A percentile compares a stretch with the other conserved stretches of the same genome.
phyloP scores from a whole-genome alignment of 164 flowering plant species.

The Dillenia turbinata region DNA sequence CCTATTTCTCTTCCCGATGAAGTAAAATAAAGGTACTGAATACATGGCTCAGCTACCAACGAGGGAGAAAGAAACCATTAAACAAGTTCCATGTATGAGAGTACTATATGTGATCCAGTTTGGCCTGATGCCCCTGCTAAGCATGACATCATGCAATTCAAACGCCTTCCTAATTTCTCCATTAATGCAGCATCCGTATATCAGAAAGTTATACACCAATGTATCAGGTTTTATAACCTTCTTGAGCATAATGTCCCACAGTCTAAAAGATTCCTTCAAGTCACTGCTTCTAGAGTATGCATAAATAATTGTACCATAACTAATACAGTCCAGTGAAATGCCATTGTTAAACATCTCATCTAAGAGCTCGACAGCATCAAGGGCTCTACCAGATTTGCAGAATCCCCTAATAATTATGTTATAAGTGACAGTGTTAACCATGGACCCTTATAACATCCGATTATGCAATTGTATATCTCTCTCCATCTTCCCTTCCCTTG shows the following conservation, averaged over 20 bases:
- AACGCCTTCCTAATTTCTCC: conserved; percentile 57
- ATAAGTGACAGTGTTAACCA: conserved; percentile 71
- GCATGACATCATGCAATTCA: conserved; percentile 65
- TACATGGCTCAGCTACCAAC: no score
- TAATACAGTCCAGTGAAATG: conserved; percentile 70
- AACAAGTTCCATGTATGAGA: conserved; percentile 32
- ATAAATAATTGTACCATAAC: conserved; percentile 72
- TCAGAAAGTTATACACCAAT: conserved; percentile 67
- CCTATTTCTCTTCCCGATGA: no score
- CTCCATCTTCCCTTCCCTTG: conserved; percentile 60
- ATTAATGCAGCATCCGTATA: conserved; percentile 58
- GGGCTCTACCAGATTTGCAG: conserved; percentile 57
- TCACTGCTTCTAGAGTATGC: conserved; percentile 57
- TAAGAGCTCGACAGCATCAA: conserved; percentile 50
- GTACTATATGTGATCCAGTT: conserved; percentile 30
- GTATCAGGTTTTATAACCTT: conserved; percentile 64
- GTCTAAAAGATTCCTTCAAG: conserved; percentile 44
- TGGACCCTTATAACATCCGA: conserved; percentile 43
- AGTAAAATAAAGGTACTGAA: no score
- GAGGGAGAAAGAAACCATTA: conserved; percentile 1
- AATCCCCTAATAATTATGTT: conserved; percentile 78
- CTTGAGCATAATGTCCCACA: conserved; percentile 71
- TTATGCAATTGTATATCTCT: conserved; percentile 61
- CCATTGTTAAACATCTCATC: conserved; percentile 51
- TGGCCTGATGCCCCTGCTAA: conserved; percentile 41